Evolutionary conservation across 345 rosid genomes (phyloP), one percentile per base, ranked within the genome.

Genomic region (Eucalyptus lansdowneana): DNA sequence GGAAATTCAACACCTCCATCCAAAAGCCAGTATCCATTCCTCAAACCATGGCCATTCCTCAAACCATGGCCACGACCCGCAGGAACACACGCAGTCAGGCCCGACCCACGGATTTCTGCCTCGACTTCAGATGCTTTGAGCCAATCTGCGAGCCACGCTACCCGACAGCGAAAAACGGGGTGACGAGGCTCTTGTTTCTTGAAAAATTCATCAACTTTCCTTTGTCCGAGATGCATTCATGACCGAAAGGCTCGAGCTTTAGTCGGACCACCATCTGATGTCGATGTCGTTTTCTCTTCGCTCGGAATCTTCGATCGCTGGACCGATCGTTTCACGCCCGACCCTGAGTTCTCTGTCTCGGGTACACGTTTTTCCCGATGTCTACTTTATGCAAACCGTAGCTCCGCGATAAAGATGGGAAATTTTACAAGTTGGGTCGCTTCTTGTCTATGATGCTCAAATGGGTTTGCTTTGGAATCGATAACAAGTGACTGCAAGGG

Each of bases 281-380:
- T 87, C 93, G 4, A 50, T 88, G 85, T 90, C 92, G 12, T 87
- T 90, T 89, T 87, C 93, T 24, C 89, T 86, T 87, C 86, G 54
- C 67, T 69, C 91, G 4, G 89, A 72, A 34, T 37, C 83, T 72
- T 47, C 86, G 51, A 50, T 72, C 31, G 11, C 80, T 25, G 65
- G 76, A 42, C 91, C 92, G 34, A 90, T 90, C 60, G 85, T 42
- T 76, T 40, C 85, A 22, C 47, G 45, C 29, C 27, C 47, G 25
- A 76, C 85, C 85, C 47, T 76, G 85, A 76, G 29, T 76, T 37
- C 85, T 76, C 44, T 76, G 3, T 22, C 85, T 40, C 47, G 15
- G 85, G 44, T 37, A 40, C 47, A 40, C 13, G 85, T 40, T 76
- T 76, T 56, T 76, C 85, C 47, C 47, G 13, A 21, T 40, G 25